Percentiles rank a stretch among this genome's conserved stretches.
These are phyloP conservation scores for Skeletonema grethae DNA, from an alignment of 108 stramenopile genomes.

Conservation along the genomic window DNA sequence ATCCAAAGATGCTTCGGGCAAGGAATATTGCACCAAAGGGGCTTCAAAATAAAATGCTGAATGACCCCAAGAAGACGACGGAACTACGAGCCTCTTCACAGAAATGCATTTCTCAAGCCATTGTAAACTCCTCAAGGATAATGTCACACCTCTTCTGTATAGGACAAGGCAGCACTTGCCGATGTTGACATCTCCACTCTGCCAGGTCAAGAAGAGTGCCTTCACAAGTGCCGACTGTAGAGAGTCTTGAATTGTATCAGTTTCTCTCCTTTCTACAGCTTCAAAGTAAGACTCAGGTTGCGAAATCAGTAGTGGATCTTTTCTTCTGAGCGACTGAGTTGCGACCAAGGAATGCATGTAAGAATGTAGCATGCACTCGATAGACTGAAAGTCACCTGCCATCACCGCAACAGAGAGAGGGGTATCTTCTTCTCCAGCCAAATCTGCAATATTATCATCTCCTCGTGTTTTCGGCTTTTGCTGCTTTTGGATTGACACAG, in stretches of 20 bases:
- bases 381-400: slow-evolving; percentile 18
- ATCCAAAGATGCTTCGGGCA: slow-evolving; percentile 1
- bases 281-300: slow-evolving; percentile 70
- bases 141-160: slow-evolving; percentile 14
- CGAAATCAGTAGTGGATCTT: slow-evolving; percentile 61
- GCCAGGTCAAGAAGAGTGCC: slow-evolving; percentile 31
- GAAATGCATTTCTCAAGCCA: slow-evolving; percentile 34
- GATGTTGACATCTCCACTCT: neutral
- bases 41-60: slow-evolving; percentile 14
- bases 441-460: neutral
- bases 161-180: slow-evolving; percentile 26
- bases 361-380: slow-evolving; percentile 31
- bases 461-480: neutral
- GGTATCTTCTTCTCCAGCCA: slow-evolving; percentile 7
- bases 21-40: slow-evolving; percentile 3
- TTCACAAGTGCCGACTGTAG: slow-evolving; percentile 38
- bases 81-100: neutral
- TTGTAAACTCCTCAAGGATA: slow-evolving; percentile 23
- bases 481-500: slow-evolving; percentile 9
- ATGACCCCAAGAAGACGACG: neutral
- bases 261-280: slow-evolving; percentile 50
- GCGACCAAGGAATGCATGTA: slow-evolving; percentile 10
- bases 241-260: slow-evolving; percentile 31
- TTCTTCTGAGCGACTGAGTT: slow-evolving; percentile 33
- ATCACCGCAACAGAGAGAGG: slow-evolving; percentile 26